Base-by-base conservation (phyloP, 1,284 basidiomycete genomes). In the Blastosporella zonata region DNA sequence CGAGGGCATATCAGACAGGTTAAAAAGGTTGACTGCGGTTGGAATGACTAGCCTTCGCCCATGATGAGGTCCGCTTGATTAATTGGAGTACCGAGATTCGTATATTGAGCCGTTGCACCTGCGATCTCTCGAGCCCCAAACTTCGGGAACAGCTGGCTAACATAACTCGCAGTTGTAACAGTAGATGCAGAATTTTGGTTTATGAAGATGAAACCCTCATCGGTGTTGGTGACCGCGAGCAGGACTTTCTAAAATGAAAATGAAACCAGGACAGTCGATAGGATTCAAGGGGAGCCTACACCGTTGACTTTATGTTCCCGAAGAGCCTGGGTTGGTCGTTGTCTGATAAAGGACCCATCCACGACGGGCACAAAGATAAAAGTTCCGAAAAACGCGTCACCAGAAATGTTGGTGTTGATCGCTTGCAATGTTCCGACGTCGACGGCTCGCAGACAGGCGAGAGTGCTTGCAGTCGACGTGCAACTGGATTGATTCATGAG, bases 141-240 rank as follows among this genome's bases (percentile, higher is more conserved):
- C 1, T 62, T 53, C 1, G 73, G 73, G 60, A 73, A 73, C 2
- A 75, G 60, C 13, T 72, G 59, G 1, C 57, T 49, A 2, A 69
- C 58, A 47, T 69, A 75, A 3, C 65, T 47, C 15, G 54, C 12
- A 10, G 42, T 23, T n/a, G 44, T 35, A 6, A 56, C 49, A 17
- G 49, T 52, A 18, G 44, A 37, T 3, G 51, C 38, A 2, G 52
- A 42, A 13, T 6, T 52, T 18, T 47, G 43, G 29, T 66, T 42
- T 3, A 67, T 64, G 38, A 71, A 71, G 22, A 41, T 41, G 5
- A 27, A 20, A 2, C 69, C 69, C 44, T 70, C 67, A 15, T 60
- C 46, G 1, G 52, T 36, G 46, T 71, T 70, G 25, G 62, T 56
- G 47, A 60, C 55, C 1, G 49, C 47, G 22, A 67, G 57, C 9